Evolutionary conservation across 177 flowering plant genomes (phyloP).

Genomic region (Vitis hybrid): DNA sequence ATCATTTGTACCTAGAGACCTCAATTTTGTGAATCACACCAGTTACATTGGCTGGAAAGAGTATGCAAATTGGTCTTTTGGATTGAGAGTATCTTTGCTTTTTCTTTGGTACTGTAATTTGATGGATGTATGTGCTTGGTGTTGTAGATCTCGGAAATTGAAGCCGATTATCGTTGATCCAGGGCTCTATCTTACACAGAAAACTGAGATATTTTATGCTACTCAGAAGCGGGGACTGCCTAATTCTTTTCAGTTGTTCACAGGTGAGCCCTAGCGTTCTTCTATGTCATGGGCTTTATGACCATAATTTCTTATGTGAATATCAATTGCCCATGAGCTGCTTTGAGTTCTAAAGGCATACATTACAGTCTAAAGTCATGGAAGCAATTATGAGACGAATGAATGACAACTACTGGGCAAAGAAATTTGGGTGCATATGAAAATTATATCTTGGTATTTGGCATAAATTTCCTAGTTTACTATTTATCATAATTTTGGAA

Average conservation of each 20-base stretch:
- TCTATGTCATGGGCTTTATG: neutral
- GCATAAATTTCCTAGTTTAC: too few species aligned
- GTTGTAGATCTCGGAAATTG: slow-evolving; percentile 56
- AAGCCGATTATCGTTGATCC: slow-evolving; percentile 87
- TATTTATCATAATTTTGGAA: too few species aligned
- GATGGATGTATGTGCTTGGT: neutral
- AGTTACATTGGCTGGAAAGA: slow-evolving; percentile 93
- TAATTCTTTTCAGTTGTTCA: slow-evolving; percentile 66
- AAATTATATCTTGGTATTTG: too few species aligned
- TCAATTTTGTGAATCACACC: slow-evolving; percentile 86
- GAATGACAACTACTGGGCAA: neutral
- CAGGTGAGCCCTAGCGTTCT: slow-evolving; percentile 47
- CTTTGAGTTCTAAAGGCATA: neutral
- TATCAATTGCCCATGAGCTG: neutral
- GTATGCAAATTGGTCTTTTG: slow-evolving; percentile 37
- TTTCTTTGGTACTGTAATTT: slow-evolving; percentile 1
- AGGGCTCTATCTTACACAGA: slow-evolving; percentile 66
- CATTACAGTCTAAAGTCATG: neutral
- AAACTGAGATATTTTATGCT: slow-evolving; percentile 65
- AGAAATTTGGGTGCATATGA: neutral
- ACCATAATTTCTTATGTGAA: neutral
- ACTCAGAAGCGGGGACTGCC: slow-evolving; percentile 82
- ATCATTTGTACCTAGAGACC: slow-evolving; percentile 77
- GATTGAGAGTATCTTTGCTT: neutral
- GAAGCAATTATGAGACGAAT: neutral